Evolutionary conservation across 768 basidiomycete species (phyloP).

Genomic region (Serendipita sp.): DNA sequence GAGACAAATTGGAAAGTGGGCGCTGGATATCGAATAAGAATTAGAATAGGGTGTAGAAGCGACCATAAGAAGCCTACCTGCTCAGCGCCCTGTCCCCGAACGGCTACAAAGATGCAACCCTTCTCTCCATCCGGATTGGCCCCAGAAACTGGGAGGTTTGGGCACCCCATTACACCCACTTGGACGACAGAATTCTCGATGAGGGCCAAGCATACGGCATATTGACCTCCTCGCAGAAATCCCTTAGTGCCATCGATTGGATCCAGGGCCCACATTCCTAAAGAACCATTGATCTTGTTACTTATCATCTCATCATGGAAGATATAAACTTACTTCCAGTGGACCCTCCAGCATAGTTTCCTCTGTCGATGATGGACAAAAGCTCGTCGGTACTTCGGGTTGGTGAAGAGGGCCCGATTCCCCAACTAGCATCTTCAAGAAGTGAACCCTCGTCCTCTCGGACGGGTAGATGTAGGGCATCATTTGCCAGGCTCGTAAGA

Average conservation of each 20-base stretch:
- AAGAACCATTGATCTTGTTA: not conserved
- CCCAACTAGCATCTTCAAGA: conserved; percentile 35
- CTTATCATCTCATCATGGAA: not conserved
- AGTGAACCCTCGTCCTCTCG: conserved; percentile 29
- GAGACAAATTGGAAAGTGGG: not conserved
- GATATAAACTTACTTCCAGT: conserved; percentile 43
- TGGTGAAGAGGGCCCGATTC: conserved; percentile 41
- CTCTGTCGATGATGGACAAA: conserved; percentile 77
- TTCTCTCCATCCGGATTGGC: conserved; percentile 38
- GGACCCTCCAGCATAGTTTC: conserved; percentile 53
- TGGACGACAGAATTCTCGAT: conserved; percentile 63
- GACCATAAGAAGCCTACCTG: conserved; percentile 28
- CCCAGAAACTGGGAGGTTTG: conserved; percentile 59
- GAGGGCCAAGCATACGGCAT: conserved; percentile 79
- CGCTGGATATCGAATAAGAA: conserved; percentile 5
- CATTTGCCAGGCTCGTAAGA: conserved; percentile 71
- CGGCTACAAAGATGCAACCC: conserved; percentile 75
- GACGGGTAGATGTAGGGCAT: conserved; percentile 31
- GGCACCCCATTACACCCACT: conserved; percentile 81
- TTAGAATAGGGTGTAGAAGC: conserved; percentile 5
- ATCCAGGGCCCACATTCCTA: conserved; percentile 77
- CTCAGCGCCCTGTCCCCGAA: conserved; percentile 71
- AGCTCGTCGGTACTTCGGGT: conserved; percentile 39
- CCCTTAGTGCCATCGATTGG: conserved; percentile 92
- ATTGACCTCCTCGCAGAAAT: conserved; percentile 83